Conservation (phyloP, 2,329 filamentous ascomycete species). For the Claviceps pazoutovae region DNA sequence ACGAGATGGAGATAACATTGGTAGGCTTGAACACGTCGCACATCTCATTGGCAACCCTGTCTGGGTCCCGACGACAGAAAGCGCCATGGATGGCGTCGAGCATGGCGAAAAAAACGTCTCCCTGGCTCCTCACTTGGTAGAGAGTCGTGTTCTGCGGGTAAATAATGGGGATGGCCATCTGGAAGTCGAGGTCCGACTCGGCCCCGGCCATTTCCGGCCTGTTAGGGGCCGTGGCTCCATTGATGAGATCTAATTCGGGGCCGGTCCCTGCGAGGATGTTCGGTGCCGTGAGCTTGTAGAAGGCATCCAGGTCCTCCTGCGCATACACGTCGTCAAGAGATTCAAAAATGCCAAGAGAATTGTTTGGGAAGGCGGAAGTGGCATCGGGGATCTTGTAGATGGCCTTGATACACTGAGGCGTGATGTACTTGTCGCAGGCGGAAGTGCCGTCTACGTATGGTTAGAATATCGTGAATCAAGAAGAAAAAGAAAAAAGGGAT, state of each 20-base stretch:
- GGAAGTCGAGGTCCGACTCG: slow-evolving; percentile 40
- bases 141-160: slow-evolving; percentile 36
- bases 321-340: slow-evolving; percentile 36
- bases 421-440: slow-evolving; percentile 39
- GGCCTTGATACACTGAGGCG: slow-evolving; percentile 39
- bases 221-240: slow-evolving; percentile 31
- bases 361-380: slow-evolving; percentile 19
- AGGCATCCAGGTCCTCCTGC: slow-evolving; percentile 32
- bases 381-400: slow-evolving; percentile 31
- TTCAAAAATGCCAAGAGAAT: slow-evolving; percentile 39
- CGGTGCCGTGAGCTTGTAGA: slow-evolving; percentile 29
- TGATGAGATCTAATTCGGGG: slow-evolving; percentile 32
- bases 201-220: slow-evolving; percentile 16
- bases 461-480: neutral
- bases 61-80: slow-evolving; percentile 37
- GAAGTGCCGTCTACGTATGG: slow-evolving; percentile 2
- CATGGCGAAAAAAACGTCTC: slow-evolving; percentile 28
- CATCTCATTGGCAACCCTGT: slow-evolving; percentile 23
- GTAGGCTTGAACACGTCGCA: slow-evolving; percentile 17
- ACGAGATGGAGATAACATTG: slow-evolving; percentile 27
- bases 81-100: slow-evolving; percentile 35
- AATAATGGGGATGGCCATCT: slow-evolving; percentile 37
- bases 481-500: too few relatives aligned
- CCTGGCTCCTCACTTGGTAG: slow-evolving; percentile 26
- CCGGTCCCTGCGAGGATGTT: slow-evolving; percentile 26